Evolutionary conservation across 179 eudicot species (phyloP), one percentile per base, ranked within the genome.

Genomic region (Vitellaria paradoxa): DNA sequence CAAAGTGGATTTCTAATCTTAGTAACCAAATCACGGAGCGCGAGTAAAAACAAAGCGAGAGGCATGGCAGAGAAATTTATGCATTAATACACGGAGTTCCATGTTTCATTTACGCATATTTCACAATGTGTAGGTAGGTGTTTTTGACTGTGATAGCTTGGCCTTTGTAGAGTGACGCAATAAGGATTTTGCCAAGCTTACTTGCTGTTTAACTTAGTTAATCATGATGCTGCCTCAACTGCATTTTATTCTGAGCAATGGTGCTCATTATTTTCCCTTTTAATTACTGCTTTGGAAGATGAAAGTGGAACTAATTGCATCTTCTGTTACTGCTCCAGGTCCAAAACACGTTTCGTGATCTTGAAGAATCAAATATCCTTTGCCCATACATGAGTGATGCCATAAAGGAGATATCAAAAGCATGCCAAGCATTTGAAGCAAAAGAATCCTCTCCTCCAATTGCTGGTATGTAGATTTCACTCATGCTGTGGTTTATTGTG

Each of bases 361-460:
- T 96, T 84, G 98, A 93, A 70, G 97, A 92, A 75, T 93, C 93
- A 70, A 91, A 91, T 83, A 88, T 96, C 66, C 97, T 96, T 74
- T 87, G 81, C 17, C 89, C 97, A 53, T 92, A 87, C 82, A 90
- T 96, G 98, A 86, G 84, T 70, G 93, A 91, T 87, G 91, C 99
- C 67, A 87, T 93, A 80, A 85, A 86, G 80, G 99, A 96, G 68
- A 85, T 96, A 81, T 89, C 96, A 65, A 93, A 81, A 84, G 98
- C 92, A 68, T 86, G 93, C 84, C 93, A 88, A 86, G 97, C 92
- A 78, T 85, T 95, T 83, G 99, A 95, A 87, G 96, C 80, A 68
- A 95, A 93, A 84, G 99, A 95, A 79, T 89, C 98, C 53, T 95
- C 97, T 47, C 99, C 99, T 83, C 81, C 93, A 30, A 79, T 87